Evolutionary conservation across 345 rosid species (phyloP).

Genomic region (Syzygium jambos): DNA sequence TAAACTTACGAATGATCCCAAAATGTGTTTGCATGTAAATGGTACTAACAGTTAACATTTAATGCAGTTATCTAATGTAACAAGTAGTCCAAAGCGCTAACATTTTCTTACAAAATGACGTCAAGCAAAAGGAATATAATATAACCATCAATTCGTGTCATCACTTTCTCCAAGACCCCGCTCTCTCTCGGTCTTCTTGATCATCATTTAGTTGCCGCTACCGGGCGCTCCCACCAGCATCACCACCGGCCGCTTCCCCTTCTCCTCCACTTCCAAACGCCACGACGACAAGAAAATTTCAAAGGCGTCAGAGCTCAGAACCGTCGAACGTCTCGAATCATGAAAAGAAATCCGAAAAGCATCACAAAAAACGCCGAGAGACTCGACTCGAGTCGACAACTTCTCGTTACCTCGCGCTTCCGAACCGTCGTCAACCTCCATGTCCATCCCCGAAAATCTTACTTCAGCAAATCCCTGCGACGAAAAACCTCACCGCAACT

Average conservation of each 20-base stretch:
- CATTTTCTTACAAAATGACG: neutral
- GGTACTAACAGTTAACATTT: neutral
- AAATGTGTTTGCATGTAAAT: neutral
- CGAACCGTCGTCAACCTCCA: slow-evolving; percentile 24
- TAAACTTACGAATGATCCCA: neutral
- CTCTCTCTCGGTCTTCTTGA: too few relatives aligned
- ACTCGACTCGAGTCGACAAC: neutral
- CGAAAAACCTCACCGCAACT: neutral
- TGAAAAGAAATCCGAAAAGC: too few relatives aligned
- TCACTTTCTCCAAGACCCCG: neutral
- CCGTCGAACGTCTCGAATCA: neutral
- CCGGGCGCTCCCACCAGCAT: slow-evolving; percentile 81
- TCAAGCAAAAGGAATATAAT: neutral
- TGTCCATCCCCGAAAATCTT: slow-evolving; percentile 13
- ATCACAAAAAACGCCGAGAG: neutral
- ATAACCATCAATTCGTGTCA: neutral
- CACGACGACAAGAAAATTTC: neutral
- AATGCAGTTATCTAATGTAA: neutral
- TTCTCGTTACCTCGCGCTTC: neutral
- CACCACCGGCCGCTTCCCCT: slow-evolving; percentile 32
- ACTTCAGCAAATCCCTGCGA: neutral
- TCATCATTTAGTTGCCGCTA: too few relatives aligned
- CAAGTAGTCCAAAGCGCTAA: neutral
- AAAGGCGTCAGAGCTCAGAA: neutral
- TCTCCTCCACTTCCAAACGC: slow-evolving; percentile 12